Percentiles rank a stretch among this genome's conserved stretches.
Evolutionary conservation across 805 yeast species (phyloP).

Genomic region (Metschnikowia noctiluminum): DNA sequence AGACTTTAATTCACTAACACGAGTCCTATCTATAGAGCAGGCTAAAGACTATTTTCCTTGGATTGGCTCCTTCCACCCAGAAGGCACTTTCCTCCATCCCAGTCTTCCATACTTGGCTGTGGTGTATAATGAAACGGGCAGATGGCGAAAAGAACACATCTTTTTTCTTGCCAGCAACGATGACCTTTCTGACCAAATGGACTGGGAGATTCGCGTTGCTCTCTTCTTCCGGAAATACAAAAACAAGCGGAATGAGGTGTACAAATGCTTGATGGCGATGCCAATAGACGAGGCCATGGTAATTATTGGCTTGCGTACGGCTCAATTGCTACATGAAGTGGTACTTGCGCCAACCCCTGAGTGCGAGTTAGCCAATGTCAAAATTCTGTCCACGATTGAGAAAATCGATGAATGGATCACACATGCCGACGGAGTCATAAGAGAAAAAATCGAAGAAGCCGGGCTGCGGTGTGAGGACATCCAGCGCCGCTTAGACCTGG

Average conservation of each 20-base stretch:
- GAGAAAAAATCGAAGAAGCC: neutral
- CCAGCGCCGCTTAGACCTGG: neutral
- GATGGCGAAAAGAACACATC: constrained; percentile 4
- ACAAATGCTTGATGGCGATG: neutral
- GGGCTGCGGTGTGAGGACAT: neutral
- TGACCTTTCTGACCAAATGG: constrained; percentile 2
- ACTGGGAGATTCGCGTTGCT: constrained; percentile 10
- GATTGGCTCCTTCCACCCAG: constrained; percentile 5
- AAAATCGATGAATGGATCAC: neutral
- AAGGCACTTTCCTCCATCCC: constrained; percentile 1
- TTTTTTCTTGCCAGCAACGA: constrained; percentile 6
- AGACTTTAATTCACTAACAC: neutral
- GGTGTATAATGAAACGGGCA: constrained; percentile 2
- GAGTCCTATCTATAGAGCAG: neutral
- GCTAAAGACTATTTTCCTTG: constrained; percentile 8
- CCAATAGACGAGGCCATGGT: constrained; percentile 5
- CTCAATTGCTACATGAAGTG: constrained; percentile 1
- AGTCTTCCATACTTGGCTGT: constrained; percentile 6
- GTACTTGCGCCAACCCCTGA: constrained; percentile 5
- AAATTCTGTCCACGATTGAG: neutral
- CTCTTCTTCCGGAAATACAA: neutral
- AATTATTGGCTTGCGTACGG: constrained; percentile 5
- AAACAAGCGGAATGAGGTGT: neutral
- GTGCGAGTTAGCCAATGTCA: neutral
- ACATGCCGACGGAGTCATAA: neutral